phyloP scores from a whole-genome alignment of 148 eudicot species.

The Rhododendron vialii region DNA sequence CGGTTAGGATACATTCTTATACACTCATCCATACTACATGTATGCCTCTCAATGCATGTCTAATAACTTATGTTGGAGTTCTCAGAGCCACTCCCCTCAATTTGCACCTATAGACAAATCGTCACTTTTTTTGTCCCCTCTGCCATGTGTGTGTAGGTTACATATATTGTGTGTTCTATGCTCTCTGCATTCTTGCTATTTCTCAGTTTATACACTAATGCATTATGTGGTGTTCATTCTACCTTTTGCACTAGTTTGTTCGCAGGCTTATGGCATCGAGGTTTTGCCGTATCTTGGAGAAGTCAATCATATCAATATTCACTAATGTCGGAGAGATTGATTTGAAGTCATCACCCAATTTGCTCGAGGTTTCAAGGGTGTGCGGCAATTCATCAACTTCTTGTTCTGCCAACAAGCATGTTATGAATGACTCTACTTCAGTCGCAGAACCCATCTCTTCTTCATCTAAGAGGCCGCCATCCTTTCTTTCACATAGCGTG shows the following conservation, averaged over 20 bases:
- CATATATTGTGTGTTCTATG: neutral
- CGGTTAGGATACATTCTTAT: constrained; percentile 38
- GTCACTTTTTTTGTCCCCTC: neutral
- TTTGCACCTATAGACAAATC: neutral
- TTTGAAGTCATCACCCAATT: constrained; percentile 49
- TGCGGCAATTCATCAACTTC: constrained; percentile 31
- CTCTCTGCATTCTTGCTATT: constrained; percentile 4
- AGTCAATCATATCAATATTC: constrained; percentile 36
- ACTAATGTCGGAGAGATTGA: constrained; percentile 26
- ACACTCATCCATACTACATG: constrained; percentile 1
- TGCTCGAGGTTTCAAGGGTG: constrained; percentile 41
- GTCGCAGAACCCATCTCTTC: constrained; percentile 8
- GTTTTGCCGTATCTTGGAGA: constrained; percentile 50
- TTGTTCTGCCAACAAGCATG: constrained; percentile 20
- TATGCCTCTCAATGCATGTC: neutral
- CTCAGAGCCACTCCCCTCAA: neutral
- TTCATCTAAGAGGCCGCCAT: constrained; percentile 12
- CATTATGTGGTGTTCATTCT: constrained; percentile 22
- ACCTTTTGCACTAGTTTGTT: constrained; percentile 56
- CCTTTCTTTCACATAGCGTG: constrained; percentile 18
- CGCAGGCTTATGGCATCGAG: constrained; percentile 73
- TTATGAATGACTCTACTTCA: constrained; percentile 15
- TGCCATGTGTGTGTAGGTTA: neutral
- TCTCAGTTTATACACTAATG: neutral
- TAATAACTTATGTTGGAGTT: neutral